Evolutionary conservation across 345 rosid species (phyloP), one percentile per base, ranked within the genome.

Genomic region (Citrus hindsii): DNA sequence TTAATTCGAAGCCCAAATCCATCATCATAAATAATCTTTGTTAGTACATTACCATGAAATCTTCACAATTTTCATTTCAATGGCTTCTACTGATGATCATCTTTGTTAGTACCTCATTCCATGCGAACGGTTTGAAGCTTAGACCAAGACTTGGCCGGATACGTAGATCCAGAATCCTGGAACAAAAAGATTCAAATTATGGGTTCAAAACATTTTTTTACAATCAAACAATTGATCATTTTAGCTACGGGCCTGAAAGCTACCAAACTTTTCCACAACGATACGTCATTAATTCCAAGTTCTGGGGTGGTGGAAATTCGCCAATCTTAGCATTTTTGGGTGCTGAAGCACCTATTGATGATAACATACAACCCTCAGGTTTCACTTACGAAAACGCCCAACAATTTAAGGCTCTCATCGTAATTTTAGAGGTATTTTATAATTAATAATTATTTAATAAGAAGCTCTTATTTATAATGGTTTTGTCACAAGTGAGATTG

Each of bases 291-390:
- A 19, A 53, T 53, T 53, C 7, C 22, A 53, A 53, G 22, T 53
- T 16, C 58, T 53, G 58, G 58, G 58, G 22, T 53, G 58, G 58
- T 53, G 22, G 58, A 1, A 77, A 27, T 13, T 74, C 85, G 2
- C 91, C 91, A 8, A 84, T 86, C 60, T 73, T 88, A 0, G 91
- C 55, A 4, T 81, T 73, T 61, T 69, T 84, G 13, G 91, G 91
- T 0, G 85, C 73, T 7, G 89, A 88, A 73, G 75, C 28, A 1
- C 35, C 85, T 0, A 3, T 88, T 4, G 83, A 83, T n/a, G 28
- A 1, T 35, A 80, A 64, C 24, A 58, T 64, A 19, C 0, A 14
- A 2, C 1, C 0, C 1, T 24, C 62, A 22, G 89, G 88, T 1
- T 84, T 86, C 25, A 76, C 83, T 9, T 7, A 37, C 5, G 91